These are phyloP conservation scores for Parathielavia hyrcaniae DNA, from an alignment of 495 filamentous ascomycete genomes.

Conservation along the genomic window DNA sequence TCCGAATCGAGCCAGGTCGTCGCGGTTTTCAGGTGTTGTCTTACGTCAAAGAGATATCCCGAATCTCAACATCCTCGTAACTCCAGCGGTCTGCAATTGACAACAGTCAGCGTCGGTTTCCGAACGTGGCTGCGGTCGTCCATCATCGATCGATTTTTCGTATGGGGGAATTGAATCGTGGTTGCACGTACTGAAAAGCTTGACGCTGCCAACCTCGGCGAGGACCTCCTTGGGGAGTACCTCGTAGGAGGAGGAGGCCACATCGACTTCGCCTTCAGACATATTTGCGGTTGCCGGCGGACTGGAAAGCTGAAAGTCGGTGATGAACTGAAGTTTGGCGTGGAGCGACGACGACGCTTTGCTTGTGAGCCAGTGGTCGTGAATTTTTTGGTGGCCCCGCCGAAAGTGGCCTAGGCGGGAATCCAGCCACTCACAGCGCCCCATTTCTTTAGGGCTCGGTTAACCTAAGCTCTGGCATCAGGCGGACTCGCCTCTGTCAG, in stretches of 20 bases:
- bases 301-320: slow-evolving; percentile 25
- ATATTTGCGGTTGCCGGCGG: slow-evolving; percentile 49
- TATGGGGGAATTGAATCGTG: slow-evolving; percentile 47
- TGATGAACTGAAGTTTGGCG: slow-evolving; percentile 28
- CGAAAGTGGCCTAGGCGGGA: slow-evolving; percentile 19
- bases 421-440: slow-evolving; percentile 29
- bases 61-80: slow-evolving; percentile 99
- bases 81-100: slow-evolving; percentile 47
- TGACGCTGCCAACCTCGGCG: slow-evolving; percentile 83
- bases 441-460: slow-evolving; percentile 35
- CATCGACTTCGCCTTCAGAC: slow-evolving; percentile 98
- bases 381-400: slow-evolving; percentile 41
- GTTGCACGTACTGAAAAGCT: slow-evolving; percentile 73
- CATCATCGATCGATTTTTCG: slow-evolving; percentile 12
- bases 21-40: slow-evolving; percentile 31
- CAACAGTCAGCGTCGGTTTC: slow-evolving; percentile 27
- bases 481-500: slow-evolving; percentile 18
- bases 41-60: slow-evolving; percentile 99
- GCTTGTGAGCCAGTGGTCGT: slow-evolving; percentile 28
- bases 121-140: slow-evolving; percentile 2
- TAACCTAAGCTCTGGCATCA: slow-evolving; percentile 31
- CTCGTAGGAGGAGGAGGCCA: slow-evolving; percentile 62
- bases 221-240: slow-evolving; percentile 94
- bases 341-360: slow-evolving; percentile 12
- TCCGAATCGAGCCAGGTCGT: slow-evolving; percentile 3